Base-by-base conservation (phyloP, 2,329 filamentous ascomycete genomes). In the Chalaropsis ovoidea region DNA sequence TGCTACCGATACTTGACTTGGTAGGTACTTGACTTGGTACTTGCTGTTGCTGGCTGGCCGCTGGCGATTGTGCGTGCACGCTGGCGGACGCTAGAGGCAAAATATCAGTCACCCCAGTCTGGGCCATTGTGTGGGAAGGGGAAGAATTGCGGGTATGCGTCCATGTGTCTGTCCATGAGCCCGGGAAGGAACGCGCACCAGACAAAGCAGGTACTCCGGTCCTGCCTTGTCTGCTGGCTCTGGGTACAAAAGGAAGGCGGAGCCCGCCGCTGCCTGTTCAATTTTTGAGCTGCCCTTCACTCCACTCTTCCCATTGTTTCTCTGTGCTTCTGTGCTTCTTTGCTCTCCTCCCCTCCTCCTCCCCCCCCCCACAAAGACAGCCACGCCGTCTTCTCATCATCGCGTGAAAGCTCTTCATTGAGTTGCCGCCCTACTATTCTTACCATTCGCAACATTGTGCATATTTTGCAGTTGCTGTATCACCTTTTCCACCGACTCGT, bases 231-330 rank as follows among this genome's bases (percentile, higher is more conserved):
- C 17, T n/a, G 4, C 17, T 47, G 43, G 43, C 31, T 39, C 52
- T 39, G 31, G 54, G 54, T 58, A 58, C 54, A 58, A 58, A 58
- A 58, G 27, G 54, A 58, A 35, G 54, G 54, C 54, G 54, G 54
- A 39, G 54, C 54, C 54, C 54, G 17, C 54, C 54, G 27, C 54
- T 39, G 15, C n/a, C 17, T 19, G 15, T 39, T 39, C 7, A 7
- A 19, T 39, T 35, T n/a, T 58, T n/a, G 27, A 10, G n/a, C 24
- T 15, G 19, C 27, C 47, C 15, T 47, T 15, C 43, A 47, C 43
- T 47, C 43, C 43, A 47, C 43, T 47, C 43, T n/a, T 39, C 15
- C 10, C 24, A 4, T 56, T 39, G 24, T 58, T 35, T 39, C 54
- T 35, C 10, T 58, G 7, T 22, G 17, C n/a, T 39, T n/a, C 17